Base-by-base conservation (phyloP, 345 rosid genomes). In the Carallia brachiata region DNA sequence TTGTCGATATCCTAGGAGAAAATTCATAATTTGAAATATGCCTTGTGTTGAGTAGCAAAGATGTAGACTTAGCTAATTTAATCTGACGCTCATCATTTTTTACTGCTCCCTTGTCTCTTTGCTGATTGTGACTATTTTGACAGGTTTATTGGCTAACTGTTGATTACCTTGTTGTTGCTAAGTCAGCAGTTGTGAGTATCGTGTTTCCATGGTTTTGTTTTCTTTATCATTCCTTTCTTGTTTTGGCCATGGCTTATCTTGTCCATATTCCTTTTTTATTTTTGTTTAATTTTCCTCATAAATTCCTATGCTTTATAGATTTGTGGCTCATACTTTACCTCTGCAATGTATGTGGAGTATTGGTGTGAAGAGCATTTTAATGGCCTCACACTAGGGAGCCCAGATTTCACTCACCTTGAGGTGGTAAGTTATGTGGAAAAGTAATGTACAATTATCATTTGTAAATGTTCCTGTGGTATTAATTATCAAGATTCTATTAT, bases 361-460 rank as follows among this genome's bases (percentile, higher is more conserved):
- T 94, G 98, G 98, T 91, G 98, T 83, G 93, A 94, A 81, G 96
- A 91, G 80, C 79, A 87, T 77, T 94, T 85, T 75, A 84, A 80
- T 12, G 61, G 77, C 73, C 88, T 94, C 65, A 84, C 86, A 63
- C 77, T 94, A 66, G 98, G 98, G 39, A 88, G 70, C 72, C 97
- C 98, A 50, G 97, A 94, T 83, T 94, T 94, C 82, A 85, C 95
- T 60, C 84, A 84, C 78, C 77, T 83, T 77, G 96, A 94, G 82
- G 84, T 68, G 93, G 98, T 94, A 90, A 82, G 61, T 76, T 60
- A 31, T 34, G 13, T 30, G 34, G 52, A 52, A n/a, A 61, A 19
- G 27, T 65, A 61, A 36, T 37, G 16, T 18, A 28, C 27, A 27
- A 6, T 64, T 23, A 59, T 72, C 54, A 52, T 48, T 61, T 18